phyloP scores from a whole-genome alignment of 192 early-diverging fungal genomes.

The Coemansia sp. region DNA sequence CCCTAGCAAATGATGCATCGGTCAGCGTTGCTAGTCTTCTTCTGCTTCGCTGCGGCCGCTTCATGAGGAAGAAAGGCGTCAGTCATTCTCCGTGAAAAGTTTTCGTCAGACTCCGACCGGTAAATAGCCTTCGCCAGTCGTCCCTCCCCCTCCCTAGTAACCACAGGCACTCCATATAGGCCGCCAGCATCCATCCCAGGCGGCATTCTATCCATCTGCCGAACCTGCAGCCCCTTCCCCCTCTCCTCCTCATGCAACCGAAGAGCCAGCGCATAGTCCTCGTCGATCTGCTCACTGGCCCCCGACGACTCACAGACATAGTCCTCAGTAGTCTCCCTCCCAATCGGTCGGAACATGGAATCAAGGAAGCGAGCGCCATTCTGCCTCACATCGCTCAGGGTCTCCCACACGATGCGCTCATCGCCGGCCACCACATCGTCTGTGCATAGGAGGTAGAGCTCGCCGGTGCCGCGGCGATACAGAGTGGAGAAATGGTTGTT shows the following conservation, averaged over 20 bases:
- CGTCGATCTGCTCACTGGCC: constrained; percentile 32
- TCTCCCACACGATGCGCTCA: constrained; percentile 70
- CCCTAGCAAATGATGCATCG: constrained; percentile 18
- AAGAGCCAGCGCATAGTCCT: constrained; percentile 53
- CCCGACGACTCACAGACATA: constrained; percentile 16
- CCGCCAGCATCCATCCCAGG: constrained; percentile 26
- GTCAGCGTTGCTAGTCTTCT: constrained; percentile 8
- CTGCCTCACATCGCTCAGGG: constrained; percentile 64
- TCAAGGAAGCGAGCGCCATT: constrained; percentile 61
- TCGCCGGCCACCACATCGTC: constrained; percentile 68
- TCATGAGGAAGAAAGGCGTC: constrained; percentile 28
- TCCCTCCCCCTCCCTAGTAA: constrained; percentile 10
- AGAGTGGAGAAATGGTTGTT: constrained; percentile 92
- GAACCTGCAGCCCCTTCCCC: constrained; percentile 26
- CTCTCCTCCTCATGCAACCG: constrained; percentile 47
- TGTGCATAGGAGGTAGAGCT: constrained; percentile 64
- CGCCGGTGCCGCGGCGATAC: constrained; percentile 57
- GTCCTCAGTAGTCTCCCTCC: constrained; percentile 8
- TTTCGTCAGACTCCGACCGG: constrained; percentile 19
- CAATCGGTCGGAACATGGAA: constrained; percentile 48
- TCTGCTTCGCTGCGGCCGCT: not conserved
- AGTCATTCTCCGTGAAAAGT: constrained; percentile 30
- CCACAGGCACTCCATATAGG: constrained; percentile 42
- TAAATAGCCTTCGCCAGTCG: constrained; percentile 11
- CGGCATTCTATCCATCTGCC: constrained; percentile 37